These are phyloP conservation scores for Mycena floridula DNA, from an alignment of 768 basidiomycete species.

Conservation along the genomic window DNA sequence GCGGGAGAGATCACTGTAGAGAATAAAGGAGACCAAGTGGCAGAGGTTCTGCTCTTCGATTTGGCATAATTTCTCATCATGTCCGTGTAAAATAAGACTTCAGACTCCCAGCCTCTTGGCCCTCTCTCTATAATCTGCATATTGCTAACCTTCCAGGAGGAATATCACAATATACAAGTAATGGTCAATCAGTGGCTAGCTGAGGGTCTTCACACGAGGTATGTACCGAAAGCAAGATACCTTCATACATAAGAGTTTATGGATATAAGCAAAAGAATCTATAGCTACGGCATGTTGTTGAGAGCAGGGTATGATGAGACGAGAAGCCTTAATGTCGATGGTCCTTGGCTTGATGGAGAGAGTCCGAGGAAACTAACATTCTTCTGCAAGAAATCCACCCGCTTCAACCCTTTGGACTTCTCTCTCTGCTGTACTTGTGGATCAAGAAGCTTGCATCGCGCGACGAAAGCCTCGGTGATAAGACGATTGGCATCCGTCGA, in stretches of 20 bases:
- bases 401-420: slow-evolving; percentile 31
- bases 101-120: no score
- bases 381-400: slow-evolving; percentile 30
- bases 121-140: no score
- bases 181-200: no score
- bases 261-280: not conserved
- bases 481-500: not conserved
- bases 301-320: slow-evolving; percentile 14
- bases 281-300: slow-evolving; percentile 1
- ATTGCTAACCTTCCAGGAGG: no score
- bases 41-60: slow-evolving; percentile 81
- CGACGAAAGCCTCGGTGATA: slow-evolving; percentile 10
- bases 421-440: slow-evolving; percentile 10
- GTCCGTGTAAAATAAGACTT: no score
- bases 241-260: not conserved
- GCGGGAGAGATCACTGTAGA: slow-evolving; percentile 32
- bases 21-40: slow-evolving; percentile 60
- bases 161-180: no score
- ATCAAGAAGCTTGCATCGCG: slow-evolving; percentile 8
- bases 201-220: no score
- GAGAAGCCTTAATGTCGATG: slow-evolving; percentile 11
- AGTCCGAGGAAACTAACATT: slow-evolving; percentile 24
- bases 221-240: no score
- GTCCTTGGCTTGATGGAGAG: not conserved
- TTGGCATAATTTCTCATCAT: slow-evolving; percentile 50